Evolutionary conservation across 1,139 yeast genomes (phyloP), one percentile per base, ranked within the genome.

Genomic region (Pichia sp.): DNA sequence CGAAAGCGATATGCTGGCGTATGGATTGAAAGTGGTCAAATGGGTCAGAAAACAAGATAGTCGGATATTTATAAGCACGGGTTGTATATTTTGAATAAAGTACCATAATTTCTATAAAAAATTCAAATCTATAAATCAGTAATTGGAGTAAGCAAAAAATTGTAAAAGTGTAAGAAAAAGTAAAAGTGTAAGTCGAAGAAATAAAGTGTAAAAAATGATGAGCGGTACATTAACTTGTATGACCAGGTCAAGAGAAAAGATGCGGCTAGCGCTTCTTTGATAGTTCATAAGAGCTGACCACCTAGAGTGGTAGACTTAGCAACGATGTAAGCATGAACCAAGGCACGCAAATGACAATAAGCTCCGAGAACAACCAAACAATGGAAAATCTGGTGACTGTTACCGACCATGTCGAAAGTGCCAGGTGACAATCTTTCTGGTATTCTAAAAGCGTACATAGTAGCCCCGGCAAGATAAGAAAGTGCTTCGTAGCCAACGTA

Each of bases 381-480:
- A 68, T 90, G 97, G 68, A 90, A 90, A 26, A 90, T 79, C 67
- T 92, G 97, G 68, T 90, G 97, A 3, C 96, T 87, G 61, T 88
- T 87, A 1, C 96, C 96, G 72, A 82, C 77, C 13, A 82, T 67
- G 64, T 90, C 97, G 67, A 80, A 87, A 31, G 56, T 75, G 0
- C 88, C 83, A n/a, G 95, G 93, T 3, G 72, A 68, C 53, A 75
- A 74, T 51, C 88, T 73, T 66, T 92, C 97, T 0, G 97, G 97
- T 34, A 88, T 69, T 59, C 97, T 75, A 32, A 77, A 70, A 0
- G 96, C 97, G 67, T 90, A 90, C 49, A 90, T 70, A 1, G 77
- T 75, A 0, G 97, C 97, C 1, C 97, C 97, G 4, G 73, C 63
- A 8, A 90, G 87, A 68, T 90, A 90, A 54, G 86, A 78, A 1